Percentiles rank a stretch among this genome's conserved stretches.
Conservation (phyloP, 2,329 filamentous ascomycete species). For the Ascochyta lentis region DNA sequence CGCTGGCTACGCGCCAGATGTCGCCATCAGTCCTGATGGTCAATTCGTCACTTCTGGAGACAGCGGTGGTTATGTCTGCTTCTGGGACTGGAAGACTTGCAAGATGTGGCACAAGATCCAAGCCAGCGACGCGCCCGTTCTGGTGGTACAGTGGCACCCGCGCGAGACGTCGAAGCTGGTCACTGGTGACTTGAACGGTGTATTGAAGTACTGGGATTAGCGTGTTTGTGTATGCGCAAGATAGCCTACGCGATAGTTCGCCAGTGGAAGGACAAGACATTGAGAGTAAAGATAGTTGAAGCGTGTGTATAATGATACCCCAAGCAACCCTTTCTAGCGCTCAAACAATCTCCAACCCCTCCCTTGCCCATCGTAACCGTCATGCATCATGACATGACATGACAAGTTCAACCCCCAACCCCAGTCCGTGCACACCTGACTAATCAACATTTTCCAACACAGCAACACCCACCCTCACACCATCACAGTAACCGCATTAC, state of each 20-base stretch:
- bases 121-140: conserved; percentile 80
- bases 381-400: not conserved
- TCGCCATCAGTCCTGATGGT: conserved; percentile 87
- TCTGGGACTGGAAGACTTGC: conserved; percentile 99
- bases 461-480: conserved; percentile 1
- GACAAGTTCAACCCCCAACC: not conserved
- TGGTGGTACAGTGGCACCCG: conserved; percentile 95
- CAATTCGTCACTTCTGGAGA: conserved; percentile 90
- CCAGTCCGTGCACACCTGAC: conserved; percentile 1
- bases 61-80: conserved; percentile 86
- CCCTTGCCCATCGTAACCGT: not conserved
- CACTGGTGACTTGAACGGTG: conserved; percentile 86
- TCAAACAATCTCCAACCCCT: not conserved
- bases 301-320: conserved; percentile 2
- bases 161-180: conserved; percentile 94
- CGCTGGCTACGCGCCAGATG: conserved; percentile 88
- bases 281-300: not conserved
- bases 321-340: not conserved
- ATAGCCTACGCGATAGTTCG: no score
- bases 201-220: conserved; percentile 92
- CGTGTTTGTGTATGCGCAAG: not conserved
- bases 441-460: conserved; percentile 13
- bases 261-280: not conserved
- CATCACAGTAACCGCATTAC: conserved; percentile 10
- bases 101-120: conserved; percentile 98